These are phyloP conservation scores for Perkinsus olseni DNA, from an alignment of 169 alveolate genomes.

Conservation along the genomic window DNA sequence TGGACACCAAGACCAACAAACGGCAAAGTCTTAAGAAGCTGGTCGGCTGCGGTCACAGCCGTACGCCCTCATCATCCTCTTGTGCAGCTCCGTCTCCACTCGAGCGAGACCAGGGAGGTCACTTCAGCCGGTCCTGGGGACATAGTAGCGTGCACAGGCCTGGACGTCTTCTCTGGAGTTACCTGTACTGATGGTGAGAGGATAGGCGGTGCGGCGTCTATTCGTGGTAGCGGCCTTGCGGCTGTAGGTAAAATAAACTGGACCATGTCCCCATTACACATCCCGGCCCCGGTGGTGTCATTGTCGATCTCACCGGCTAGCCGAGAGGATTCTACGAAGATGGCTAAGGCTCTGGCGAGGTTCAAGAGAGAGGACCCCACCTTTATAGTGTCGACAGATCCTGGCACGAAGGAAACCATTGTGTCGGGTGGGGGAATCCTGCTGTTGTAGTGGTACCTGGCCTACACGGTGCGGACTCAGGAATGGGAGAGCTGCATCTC, in stretches of 20 bases:
- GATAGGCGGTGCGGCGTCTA: no score
- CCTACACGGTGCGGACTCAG: constrained; percentile 40
- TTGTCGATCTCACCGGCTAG: constrained; percentile 68
- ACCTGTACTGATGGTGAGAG: constrained; percentile 60
- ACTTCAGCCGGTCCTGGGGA: constrained; percentile 86
- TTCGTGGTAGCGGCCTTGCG: neutral
- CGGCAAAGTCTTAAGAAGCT: constrained; percentile 34
- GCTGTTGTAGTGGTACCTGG: neutral
- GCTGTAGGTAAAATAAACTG: constrained; percentile 45
- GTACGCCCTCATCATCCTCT: neutral
- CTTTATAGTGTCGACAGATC: constrained; percentile 69
- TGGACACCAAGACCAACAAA: constrained; percentile 57
- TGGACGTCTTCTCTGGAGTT: constrained; percentile 82
- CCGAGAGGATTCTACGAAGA: constrained; percentile 46
- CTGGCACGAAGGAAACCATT: constrained; percentile 76
- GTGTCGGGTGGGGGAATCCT: constrained; percentile 65
- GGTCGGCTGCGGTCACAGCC: constrained; percentile 15
- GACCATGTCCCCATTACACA: constrained; percentile 71
- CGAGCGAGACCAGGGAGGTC: constrained; percentile 83
- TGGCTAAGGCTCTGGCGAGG: constrained; percentile 75
- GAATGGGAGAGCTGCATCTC: constrained; percentile 92
- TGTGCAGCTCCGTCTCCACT: constrained; percentile 71
- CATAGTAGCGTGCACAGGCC: constrained; percentile 89
- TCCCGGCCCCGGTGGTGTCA: constrained; percentile 88
- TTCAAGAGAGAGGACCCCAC: constrained; percentile 92